These are phyloP conservation scores for Talaromyces islandicus DNA, from an alignment of 2,329 filamentous ascomycete species.

Conservation along the genomic window DNA sequence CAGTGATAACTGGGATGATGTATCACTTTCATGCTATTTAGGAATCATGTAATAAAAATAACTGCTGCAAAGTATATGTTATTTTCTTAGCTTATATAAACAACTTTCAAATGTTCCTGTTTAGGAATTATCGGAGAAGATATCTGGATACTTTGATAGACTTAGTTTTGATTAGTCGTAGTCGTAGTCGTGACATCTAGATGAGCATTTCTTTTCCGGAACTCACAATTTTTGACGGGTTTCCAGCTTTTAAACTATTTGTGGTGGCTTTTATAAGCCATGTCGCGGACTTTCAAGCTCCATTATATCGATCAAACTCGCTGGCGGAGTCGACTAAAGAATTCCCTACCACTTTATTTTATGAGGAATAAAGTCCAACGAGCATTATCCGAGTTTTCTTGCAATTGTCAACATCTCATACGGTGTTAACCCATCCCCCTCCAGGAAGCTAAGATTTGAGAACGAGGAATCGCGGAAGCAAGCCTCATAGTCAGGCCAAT, in stretches of 20 bases:
- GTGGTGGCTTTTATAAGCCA: not conserved
- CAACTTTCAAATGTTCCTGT: not conserved
- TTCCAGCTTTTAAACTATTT: not conserved
- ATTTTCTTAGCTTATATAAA: not conserved
- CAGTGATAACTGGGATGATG: not conserved
- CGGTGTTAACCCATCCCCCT: slow-evolving; percentile 15
- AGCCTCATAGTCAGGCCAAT: slow-evolving; percentile 26
- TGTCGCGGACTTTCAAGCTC: not conserved
- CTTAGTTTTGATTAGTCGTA: not conserved
- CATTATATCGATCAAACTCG: not conserved
- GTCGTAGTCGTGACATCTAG: not conserved
- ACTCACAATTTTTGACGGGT: not conserved
- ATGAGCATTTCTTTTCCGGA: not conserved
- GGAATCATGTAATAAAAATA: not conserved
- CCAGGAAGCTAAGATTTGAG: slow-evolving; percentile 14
- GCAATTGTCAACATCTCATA: not conserved
- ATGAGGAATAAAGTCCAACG: too few relatives aligned
- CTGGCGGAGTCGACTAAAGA: not conserved
- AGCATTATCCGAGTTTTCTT: not conserved
- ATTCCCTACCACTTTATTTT: not conserved
- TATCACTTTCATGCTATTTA: not conserved
- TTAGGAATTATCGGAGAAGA: not conserved
- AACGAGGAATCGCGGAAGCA: slow-evolving; percentile 19
- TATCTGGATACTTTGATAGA: not conserved
- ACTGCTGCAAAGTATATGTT: not conserved